A percentile compares a stretch with the other conserved stretches of the same genome.
Evolutionary conservation across 176 grass and related monocot genomes (phyloP).

Genomic region (Zea mays): Zm-B73-REFERENCE-NAM-5.0 NC_050098.1:123892001-123892500

Average conservation of each 20-base stretch:
- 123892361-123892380: not conserved
- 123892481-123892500: not conserved
- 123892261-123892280: not conserved
- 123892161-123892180: not conserved
- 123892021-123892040: constrained; percentile 37
- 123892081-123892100: constrained; percentile 74
- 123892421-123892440: constrained; percentile 19
- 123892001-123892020: constrained; percentile 30
- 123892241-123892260: constrained; percentile 33
- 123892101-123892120: constrained; percentile 39
- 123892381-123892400: not conserved
- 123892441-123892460: constrained; percentile 4
- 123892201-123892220: constrained; percentile 37
- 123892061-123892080: constrained; percentile 97
- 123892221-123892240: constrained; percentile 4
- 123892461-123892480: not conserved
- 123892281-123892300: not conserved
- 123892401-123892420: not conserved
- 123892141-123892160: not conserved
- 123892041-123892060: constrained; percentile 91
- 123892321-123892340: fast-evolving
- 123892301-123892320: not conserved
- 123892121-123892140: not conserved
- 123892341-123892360: fast-evolving
- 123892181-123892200: constrained; percentile 40